Evolutionary conservation across 2,329 filamentous ascomycete genomes (phyloP).

Genomic region (Gliomastix tumulicola): DNA sequence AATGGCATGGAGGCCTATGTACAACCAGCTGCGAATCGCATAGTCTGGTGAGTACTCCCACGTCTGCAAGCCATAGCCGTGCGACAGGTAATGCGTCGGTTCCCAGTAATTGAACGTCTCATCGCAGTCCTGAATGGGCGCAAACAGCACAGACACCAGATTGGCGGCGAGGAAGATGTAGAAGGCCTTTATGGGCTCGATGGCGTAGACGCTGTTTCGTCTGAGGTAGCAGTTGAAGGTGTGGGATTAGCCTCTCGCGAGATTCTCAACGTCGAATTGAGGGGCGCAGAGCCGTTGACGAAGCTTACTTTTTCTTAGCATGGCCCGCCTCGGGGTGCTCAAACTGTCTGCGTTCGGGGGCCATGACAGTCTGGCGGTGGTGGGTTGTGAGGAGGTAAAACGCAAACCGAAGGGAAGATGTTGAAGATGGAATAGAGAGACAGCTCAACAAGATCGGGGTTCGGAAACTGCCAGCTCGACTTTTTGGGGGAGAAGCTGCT

Average conservation of each 20-base stretch:
- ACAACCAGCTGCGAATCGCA: conserved; percentile 92
- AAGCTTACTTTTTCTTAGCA: conserved; percentile 42
- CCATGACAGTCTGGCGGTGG: no score
- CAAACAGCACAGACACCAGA: conserved; percentile 68
- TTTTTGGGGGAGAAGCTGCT: no score
- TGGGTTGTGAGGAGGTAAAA: no score
- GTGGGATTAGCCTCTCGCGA: no score
- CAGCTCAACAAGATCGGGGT: no score
- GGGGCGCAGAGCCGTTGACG: no score
- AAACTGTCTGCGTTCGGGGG: conserved; percentile 24
- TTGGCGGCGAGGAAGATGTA: conserved; percentile 73
- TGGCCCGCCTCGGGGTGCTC: conserved; percentile 42
- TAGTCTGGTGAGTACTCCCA: conserved; percentile 98
- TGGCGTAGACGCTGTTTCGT: conserved; percentile 48
- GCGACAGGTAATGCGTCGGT: conserved; percentile 85
- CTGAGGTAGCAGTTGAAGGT: conserved; percentile 23
- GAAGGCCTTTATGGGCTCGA: conserved; percentile 71
- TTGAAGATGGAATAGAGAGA: no score
- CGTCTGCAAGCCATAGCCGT: conserved; percentile 90
- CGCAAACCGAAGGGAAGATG: no score
- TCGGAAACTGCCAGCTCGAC: no score
- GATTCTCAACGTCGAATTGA: no score
- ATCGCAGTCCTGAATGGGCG: conserved; percentile 95
- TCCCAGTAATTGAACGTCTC: conserved; percentile 99
- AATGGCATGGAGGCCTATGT: conserved; percentile 72